Conservation (phyloP, 176 grass and related monocot genomes). For the Saccharum spontaneum region DNA sequence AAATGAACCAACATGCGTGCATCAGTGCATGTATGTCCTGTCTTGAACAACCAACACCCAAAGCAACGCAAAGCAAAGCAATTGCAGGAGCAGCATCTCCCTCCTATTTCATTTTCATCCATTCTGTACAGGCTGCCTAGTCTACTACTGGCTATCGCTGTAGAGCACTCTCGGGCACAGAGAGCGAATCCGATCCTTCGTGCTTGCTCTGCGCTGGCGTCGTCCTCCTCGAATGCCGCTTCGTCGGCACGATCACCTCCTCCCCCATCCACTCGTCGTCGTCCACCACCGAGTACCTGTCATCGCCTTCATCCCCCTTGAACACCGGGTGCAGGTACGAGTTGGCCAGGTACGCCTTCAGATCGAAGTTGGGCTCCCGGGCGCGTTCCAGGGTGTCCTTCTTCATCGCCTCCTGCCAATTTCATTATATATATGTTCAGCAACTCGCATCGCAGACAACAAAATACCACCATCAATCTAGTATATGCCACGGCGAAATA, state of each 20-base stretch:
- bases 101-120: background rate
- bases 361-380: constrained; percentile 82
- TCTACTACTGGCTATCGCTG: background rate
- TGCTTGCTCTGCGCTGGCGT: constrained; percentile 72
- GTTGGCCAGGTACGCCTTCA: constrained; percentile 67
- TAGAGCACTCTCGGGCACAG: constrained; percentile 34
- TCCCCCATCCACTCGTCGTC: constrained; percentile 42
- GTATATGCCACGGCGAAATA: background rate
- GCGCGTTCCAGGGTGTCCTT: constrained; percentile 88
- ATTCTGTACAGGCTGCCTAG: background rate
- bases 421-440: background rate
- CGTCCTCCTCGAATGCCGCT: constrained; percentile 73
- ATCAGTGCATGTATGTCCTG: too few relatives aligned
- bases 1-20: background rate
- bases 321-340: constrained; percentile 87
- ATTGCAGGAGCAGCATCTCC: background rate
- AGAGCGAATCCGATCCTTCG: constrained; percentile 46
- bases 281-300: constrained; percentile 23
- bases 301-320: constrained; percentile 40
- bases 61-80: background rate
- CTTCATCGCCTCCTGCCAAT: constrained; percentile 86
- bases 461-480: background rate
- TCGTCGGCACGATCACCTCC: constrained; percentile 79
- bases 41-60: constrained; percentile 2
- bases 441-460: background rate